Evolutionary conservation across 2,329 filamentous ascomycete species (phyloP).

Genomic region (Aureobasidium sp.): DNA sequence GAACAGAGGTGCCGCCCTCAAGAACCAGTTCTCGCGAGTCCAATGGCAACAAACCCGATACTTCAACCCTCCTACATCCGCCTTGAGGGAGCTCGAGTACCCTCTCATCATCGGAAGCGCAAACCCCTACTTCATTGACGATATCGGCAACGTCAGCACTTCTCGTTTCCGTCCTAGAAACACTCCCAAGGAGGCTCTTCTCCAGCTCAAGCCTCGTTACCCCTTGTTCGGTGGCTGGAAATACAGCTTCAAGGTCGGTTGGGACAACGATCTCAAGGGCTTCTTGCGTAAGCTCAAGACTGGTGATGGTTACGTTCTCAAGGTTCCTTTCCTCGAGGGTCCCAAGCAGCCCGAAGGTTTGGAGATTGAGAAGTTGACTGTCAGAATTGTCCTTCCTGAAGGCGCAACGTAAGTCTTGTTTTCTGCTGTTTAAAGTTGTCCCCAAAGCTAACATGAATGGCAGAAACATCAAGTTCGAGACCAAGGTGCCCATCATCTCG

Average conservation of each 20-base stretch:
- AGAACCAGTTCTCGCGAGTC: slow-evolving; percentile 46
- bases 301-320: slow-evolving; percentile 71
- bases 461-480: slow-evolving; percentile 73
- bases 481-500: slow-evolving; percentile 63
- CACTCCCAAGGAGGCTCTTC: slow-evolving; percentile 55
- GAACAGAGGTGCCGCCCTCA: slow-evolving; percentile 72
- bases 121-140: slow-evolving; percentile 91
- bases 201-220: slow-evolving; percentile 90
- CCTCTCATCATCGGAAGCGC: slow-evolving; percentile 71
- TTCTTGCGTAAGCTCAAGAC: slow-evolving; percentile 61
- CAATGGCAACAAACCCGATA: slow-evolving; percentile 47
- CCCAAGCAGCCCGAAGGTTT: slow-evolving; percentile 80
- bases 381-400: slow-evolving; percentile 84
- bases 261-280: slow-evolving; percentile 77
- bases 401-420: slow-evolving; percentile 64
- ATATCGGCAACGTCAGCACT: slow-evolving; percentile 94
- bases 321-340: slow-evolving; percentile 87
- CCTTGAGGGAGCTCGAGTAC: slow-evolving; percentile 75
- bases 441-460: slow-evolving; percentile 24
- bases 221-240: slow-evolving; percentile 98
- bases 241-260: slow-evolving; percentile 93
- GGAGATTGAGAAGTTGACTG: slow-evolving; percentile 72
- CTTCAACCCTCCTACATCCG: slow-evolving; percentile 68
- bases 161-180: slow-evolving; percentile 65
- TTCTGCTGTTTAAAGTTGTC: neutral